Conservation (phyloP, 2,329 filamentous ascomycete species). For the Hymenoscyphus occultus region DNA sequence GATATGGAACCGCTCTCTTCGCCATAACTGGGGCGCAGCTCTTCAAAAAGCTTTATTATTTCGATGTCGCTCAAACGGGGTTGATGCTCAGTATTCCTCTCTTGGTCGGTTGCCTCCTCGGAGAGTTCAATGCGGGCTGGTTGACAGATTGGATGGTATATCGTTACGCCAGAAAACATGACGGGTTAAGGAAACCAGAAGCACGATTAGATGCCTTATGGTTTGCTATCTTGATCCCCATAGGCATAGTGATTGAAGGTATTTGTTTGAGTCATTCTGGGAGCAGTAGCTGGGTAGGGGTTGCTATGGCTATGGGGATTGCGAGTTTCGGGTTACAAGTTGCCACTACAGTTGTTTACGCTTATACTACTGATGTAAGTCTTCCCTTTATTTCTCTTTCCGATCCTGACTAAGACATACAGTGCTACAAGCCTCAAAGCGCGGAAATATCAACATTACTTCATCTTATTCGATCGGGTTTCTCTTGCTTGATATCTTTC, state of each 20-base stretch:
- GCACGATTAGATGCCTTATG: not conserved
- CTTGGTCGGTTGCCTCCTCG: not conserved
- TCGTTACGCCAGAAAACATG: not conserved
- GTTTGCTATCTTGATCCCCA: not conserved
- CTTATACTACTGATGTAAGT: not conserved
- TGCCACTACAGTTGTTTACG: not conserved
- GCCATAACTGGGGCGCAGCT: not conserved
- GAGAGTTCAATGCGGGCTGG: not conserved
- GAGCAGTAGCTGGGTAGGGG: not conserved
- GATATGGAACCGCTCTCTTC: not conserved
- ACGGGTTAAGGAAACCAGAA: not conserved
- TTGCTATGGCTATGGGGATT: not conserved
- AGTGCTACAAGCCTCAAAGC: not conserved
- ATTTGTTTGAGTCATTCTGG: not conserved
- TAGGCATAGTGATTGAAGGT: not conserved
- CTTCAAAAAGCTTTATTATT: not conserved
- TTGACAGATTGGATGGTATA: not conserved
- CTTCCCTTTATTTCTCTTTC: not conserved
- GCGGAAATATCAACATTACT: not conserved
- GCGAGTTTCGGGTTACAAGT: not conserved
- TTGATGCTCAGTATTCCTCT: not conserved
- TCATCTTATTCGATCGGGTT: not conserved
- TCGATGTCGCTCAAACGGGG: not conserved
- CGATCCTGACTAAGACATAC: not conserved
- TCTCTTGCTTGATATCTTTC: not conserved